Evolutionary conservation across 371 early-diverging fungal species (phyloP).

Genomic region (Funneliformis caledonium): DNA sequence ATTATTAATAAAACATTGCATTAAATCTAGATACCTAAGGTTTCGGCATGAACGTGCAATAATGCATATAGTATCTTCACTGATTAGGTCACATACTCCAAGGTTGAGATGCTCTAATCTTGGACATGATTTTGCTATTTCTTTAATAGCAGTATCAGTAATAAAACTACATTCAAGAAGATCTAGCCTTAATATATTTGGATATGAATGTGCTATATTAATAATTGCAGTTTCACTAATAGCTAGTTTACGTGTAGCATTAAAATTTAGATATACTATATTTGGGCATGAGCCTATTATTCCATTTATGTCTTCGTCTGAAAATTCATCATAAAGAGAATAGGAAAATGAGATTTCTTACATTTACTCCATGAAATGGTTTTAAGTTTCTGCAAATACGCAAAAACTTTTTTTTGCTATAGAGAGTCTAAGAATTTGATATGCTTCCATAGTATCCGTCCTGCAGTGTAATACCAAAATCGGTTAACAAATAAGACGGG

Average conservation of each 20-base stretch:
- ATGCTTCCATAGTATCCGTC: conserved; percentile 1
- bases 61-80: background rate
- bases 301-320: conserved; percentile 12
- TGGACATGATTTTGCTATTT: conserved; percentile 6
- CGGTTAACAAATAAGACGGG: conserved; percentile 24
- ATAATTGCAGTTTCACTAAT: conserved; percentile 25
- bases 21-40: conserved; percentile 6
- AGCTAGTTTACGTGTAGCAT: background rate
- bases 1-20: background rate
- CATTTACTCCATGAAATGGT: conserved; percentile 9
- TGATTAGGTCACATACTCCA: background rate
- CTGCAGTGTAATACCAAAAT: conserved; percentile 1
- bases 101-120: conserved; percentile 17
- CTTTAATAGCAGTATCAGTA: background rate
- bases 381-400: background rate
- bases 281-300: conserved; percentile 14
- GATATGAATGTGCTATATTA: conserved; percentile 30
- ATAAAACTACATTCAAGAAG: background rate
- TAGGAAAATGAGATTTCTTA: conserved; percentile 1
- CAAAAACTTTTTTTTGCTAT: background rate
- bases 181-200: conserved; percentile 1
- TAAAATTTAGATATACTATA: conserved; percentile 30
- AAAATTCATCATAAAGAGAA: background rate
- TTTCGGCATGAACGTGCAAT: conserved; percentile 25
- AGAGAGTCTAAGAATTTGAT: background rate